Evolutionary conservation across 1,139 yeast species (phyloP).

Genomic region (Pichia sp.): DNA sequence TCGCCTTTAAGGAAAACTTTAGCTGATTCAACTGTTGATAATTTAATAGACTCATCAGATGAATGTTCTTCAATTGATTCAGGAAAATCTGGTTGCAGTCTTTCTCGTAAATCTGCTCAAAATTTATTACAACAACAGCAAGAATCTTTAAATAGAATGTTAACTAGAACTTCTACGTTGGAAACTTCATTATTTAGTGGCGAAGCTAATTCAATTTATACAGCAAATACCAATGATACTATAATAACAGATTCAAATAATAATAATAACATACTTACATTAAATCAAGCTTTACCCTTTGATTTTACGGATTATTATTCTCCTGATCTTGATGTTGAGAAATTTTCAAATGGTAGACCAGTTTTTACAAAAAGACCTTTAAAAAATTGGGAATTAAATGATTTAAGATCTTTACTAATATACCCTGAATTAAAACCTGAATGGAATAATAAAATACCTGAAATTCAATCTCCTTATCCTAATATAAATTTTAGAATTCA

Average conservation of each 20-base stretch:
- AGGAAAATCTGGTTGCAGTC: slow-evolving; percentile 17
- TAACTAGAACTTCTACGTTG: slow-evolving; percentile 11
- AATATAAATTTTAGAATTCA: slow-evolving; percentile 33
- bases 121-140: slow-evolving; percentile 15
- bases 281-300: slow-evolving; percentile 40
- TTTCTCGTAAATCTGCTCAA: slow-evolving; percentile 16
- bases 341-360: slow-evolving; percentile 52
- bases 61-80: slow-evolving; percentile 23
- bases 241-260: not conserved
- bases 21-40: slow-evolving; percentile 6
- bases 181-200: slow-evolving; percentile 18
- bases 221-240: slow-evolving; percentile 13
- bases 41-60: slow-evolving; percentile 14
- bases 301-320: slow-evolving; percentile 49
- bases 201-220: slow-evolving; percentile 18
- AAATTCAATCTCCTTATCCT: slow-evolving; percentile 30
- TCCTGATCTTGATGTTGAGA: slow-evolving; percentile 45
- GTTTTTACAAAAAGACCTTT: slow-evolving; percentile 51
- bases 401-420: slow-evolving; percentile 53
- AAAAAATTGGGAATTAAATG: slow-evolving; percentile 61
- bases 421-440: slow-evolving; percentile 42
- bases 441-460: slow-evolving; percentile 49
- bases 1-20: slow-evolving; percentile 20
- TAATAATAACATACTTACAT: slow-evolving; percentile 18
- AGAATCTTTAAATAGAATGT: slow-evolving; percentile 11